Conservation (phyloP, 2,329 filamentous ascomycete species). For the Endothia cerciana region DNA sequence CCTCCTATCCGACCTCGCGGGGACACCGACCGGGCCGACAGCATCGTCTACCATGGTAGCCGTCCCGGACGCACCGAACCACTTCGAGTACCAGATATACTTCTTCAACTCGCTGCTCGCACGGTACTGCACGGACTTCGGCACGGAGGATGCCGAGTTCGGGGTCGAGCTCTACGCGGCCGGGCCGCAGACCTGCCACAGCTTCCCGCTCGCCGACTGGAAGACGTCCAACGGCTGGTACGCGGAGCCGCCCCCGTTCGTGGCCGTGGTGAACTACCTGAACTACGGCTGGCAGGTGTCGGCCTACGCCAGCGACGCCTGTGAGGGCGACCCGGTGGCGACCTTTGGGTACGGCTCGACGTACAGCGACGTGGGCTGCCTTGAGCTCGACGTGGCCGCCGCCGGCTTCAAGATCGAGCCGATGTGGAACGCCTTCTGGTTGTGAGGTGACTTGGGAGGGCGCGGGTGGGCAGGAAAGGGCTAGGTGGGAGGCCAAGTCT, state of each 20-base stretch:
- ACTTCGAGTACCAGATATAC: conserved; percentile 10
- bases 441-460: no score
- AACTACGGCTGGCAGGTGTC: conserved; percentile 14
- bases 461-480: no score
- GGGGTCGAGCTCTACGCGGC: conserved; percentile 4
- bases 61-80: not conserved
- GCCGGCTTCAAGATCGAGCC: conserved; percentile 3
- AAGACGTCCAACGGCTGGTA: conserved; percentile 8
- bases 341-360: not conserved
- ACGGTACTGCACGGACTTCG: not conserved
- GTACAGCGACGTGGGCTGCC: conserved; percentile 7
- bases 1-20: conserved; percentile 11
- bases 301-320: conserved; percentile 1
- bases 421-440: conserved; percentile 17
- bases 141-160: conserved; percentile 7
- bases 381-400: not conserved
- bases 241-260: conserved; percentile 8
- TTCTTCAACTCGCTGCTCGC: not conserved
- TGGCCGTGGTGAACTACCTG: conserved; percentile 9
- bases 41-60: not conserved
- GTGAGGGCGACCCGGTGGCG: not conserved
- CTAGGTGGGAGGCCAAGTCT: no score
- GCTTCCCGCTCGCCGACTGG: conserved; percentile 5
- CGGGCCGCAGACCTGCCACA: conserved; percentile 7
- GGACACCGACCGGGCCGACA: not conserved